Evolutionary conservation across 805 yeast species (phyloP).

Genomic region (Myxozyma neotropica): DNA sequence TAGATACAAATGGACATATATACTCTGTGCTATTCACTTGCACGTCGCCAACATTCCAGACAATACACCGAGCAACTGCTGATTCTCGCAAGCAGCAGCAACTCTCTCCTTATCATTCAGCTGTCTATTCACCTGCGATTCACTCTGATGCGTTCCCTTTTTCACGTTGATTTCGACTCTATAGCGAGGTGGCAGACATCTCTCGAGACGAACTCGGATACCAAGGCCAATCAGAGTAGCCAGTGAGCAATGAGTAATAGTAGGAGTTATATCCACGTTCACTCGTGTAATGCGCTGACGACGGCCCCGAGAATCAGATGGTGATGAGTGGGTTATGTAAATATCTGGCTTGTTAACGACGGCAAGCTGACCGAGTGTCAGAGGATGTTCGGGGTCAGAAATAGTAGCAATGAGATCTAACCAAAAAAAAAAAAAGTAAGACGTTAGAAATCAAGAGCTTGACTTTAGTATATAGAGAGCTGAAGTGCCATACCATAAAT

Average conservation of each 20-base stretch:
- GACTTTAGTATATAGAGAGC: no score
- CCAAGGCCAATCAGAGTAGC: slow-evolving; percentile 97
- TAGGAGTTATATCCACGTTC: slow-evolving; percentile 85
- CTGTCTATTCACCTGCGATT: slow-evolving; percentile 93
- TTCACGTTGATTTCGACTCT: slow-evolving; percentile 78
- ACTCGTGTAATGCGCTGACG: slow-evolving; percentile 67
- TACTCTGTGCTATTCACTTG: no score
- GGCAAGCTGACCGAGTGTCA: slow-evolving; percentile 89
- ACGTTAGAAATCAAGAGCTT: no score
- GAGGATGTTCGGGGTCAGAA: slow-evolving; percentile 97
- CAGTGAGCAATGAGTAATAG: slow-evolving; percentile 94
- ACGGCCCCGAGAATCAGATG: slow-evolving; percentile 35
- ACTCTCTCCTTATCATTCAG: slow-evolving; percentile 96
- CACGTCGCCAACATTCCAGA: slow-evolving; percentile 91
- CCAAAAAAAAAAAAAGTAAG: neutral
- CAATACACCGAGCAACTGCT: slow-evolving; percentile 84
- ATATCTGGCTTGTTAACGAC: slow-evolving; percentile 89
- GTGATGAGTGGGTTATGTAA: slow-evolving; percentile 61
- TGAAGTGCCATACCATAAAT: slow-evolving; percentile 55
- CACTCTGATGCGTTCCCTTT: slow-evolving; percentile 94
- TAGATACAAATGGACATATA: no score
- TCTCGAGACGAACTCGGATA: slow-evolving; percentile 83
- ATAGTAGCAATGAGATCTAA: slow-evolving; percentile 73
- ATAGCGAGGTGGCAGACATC: slow-evolving; percentile 83
- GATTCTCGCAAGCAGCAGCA: slow-evolving; percentile 98